A percentile compares a stretch with the other conserved stretches of the same genome.
These are phyloP conservation scores for Fusarium cyanostomum DNA, from an alignment of 2,329 filamentous ascomycete species.

Conservation along the genomic window DNA sequence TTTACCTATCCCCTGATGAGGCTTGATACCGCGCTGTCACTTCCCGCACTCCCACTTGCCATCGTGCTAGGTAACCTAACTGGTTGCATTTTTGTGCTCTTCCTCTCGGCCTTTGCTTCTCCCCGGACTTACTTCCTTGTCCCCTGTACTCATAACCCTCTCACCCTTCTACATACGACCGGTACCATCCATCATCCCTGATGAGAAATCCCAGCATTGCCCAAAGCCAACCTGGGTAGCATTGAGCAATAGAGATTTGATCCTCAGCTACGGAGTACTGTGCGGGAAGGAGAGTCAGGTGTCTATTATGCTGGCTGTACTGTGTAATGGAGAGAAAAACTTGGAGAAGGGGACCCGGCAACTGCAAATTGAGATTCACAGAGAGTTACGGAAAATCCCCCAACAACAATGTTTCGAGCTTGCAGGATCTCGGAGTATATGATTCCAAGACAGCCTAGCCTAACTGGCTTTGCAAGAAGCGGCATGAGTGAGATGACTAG, in stretches of 20 bases:
- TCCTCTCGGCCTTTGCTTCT: slow-evolving; percentile 24
- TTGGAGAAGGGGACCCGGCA: background rate
- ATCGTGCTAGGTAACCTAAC: slow-evolving; percentile 32
- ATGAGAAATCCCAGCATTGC: slow-evolving; percentile 22
- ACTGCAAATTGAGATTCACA: slow-evolving; percentile 17
- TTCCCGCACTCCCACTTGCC: slow-evolving; percentile 17
- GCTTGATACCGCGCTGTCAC: slow-evolving; percentile 25
- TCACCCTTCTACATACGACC: background rate
- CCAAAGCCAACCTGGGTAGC: slow-evolving; percentile 35
- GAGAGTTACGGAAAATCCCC: slow-evolving; percentile 15
- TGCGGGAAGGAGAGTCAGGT: slow-evolving; percentile 15
- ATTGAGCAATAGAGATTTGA: slow-evolving; percentile 29
- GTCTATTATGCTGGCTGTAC: slow-evolving; percentile 22
- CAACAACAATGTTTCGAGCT: slow-evolving; percentile 17
- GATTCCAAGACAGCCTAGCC: slow-evolving; percentile 1
- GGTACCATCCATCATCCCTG: slow-evolving; percentile 20
- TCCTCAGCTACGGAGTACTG: slow-evolving; percentile 6
- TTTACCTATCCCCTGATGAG: background rate
- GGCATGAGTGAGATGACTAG: background rate
- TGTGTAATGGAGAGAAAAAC: background rate
- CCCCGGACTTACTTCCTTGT: slow-evolving; percentile 21
- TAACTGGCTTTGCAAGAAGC: background rate
- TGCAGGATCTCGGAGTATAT: slow-evolving; percentile 11
- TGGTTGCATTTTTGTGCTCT: slow-evolving; percentile 26
- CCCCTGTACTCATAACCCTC: slow-evolving; percentile 2